Base-by-base conservation (phyloP, 75 land plant species). In the Azolla pinnata region DNA sequence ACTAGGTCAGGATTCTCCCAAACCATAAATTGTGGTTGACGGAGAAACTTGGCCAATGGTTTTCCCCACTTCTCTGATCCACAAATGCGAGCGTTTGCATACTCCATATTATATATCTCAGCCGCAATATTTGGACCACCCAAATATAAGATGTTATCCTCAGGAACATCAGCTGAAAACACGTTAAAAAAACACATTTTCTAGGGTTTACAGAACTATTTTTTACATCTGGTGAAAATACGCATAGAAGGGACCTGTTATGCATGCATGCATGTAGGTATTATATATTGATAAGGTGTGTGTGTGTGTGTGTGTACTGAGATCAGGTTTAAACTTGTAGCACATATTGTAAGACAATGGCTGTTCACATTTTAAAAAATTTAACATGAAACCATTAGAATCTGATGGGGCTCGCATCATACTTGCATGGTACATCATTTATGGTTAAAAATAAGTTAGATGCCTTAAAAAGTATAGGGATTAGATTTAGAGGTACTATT, bases 61-160 rank as follows among this genome's bases (percentile, higher is more conserved):
- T 77, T 77, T 38, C 77, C 69, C 78, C 78, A 75, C 44, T 60
- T 60, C 44, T 77, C 79, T 8, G 79, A 67, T 25, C 79, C 79
- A 29, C 79, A 77, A 16, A 77, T 77, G 20, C 79, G 66, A 26
- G 79, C 79, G 62, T 77, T 77, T 9, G 72, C 79, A 62, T 77
- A 77, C 62, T 77, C 79, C 50, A 54, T 74, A 59, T 77, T 67
- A 62, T 77, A 77, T 19, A 77, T 79, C 34, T 77, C 79, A 14
- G 79, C 70, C 18, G 79, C 79, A 54, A 77, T 77, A 61, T 77
- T 77, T 25, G 79, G 79, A 21, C 79, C 79, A 40, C 79, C 79
- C 21, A 77, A 32, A 21, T 74, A 77, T 32, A 77, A 47, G 19
- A 77, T 56, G 30, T 67, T 77, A 24, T 77, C 79, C 5, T 42